These are phyloP conservation scores for Raffaelea ambrosiae DNA, from an alignment of 2,329 filamentous ascomycete genomes.

Conservation along the genomic window DNA sequence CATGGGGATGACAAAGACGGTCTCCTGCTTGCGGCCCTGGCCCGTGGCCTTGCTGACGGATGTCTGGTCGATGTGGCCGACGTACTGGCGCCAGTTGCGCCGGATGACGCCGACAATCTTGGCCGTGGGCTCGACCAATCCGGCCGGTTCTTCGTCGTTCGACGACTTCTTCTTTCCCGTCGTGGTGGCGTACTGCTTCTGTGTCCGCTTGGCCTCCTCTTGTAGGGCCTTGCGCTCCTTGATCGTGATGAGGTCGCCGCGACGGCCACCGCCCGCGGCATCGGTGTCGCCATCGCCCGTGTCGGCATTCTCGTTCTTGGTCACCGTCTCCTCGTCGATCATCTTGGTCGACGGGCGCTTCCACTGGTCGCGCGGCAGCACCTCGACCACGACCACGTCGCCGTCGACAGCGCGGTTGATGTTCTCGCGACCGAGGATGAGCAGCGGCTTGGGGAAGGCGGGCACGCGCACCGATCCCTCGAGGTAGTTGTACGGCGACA, in stretches of 20 bases:
- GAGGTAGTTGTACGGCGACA: slow-evolving; percentile 96
- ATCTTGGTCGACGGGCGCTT: slow-evolving; percentile 93
- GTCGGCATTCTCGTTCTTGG: slow-evolving; percentile 82
- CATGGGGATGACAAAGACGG: slow-evolving; percentile 93
- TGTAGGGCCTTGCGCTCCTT: slow-evolving; percentile 79
- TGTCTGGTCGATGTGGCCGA: slow-evolving; percentile 85
- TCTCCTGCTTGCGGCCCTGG: slow-evolving; percentile 79
- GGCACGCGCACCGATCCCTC: slow-evolving; percentile 88
- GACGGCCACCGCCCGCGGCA: slow-evolving; percentile 37
- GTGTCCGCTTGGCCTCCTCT: slow-evolving; percentile 81
- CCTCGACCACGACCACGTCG: slow-evolving; percentile 86
- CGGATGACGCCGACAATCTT: slow-evolving; percentile 88
- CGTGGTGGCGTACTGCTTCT: slow-evolving; percentile 66
- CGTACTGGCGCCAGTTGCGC: slow-evolving; percentile 96
- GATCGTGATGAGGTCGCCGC: slow-evolving; percentile 63
- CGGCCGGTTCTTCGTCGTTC: slow-evolving; percentile 56
- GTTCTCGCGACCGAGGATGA: slow-evolving; percentile 87
- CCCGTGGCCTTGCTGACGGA: slow-evolving; percentile 67
- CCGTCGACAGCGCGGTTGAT: slow-evolving; percentile 92
- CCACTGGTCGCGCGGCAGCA: slow-evolving; percentile 92
- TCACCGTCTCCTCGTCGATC: slow-evolving; percentile 85
- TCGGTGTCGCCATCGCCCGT: slow-evolving; percentile 62
- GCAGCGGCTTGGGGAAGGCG: slow-evolving; percentile 78
- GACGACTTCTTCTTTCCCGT: slow-evolving; percentile 64
- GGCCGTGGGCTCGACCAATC: slow-evolving; percentile 86